Evolutionary conservation across 352 stramenopile species (phyloP), one percentile per base, ranked within the genome.

Genomic region (Pilasporangium apinafurcum): DNA sequence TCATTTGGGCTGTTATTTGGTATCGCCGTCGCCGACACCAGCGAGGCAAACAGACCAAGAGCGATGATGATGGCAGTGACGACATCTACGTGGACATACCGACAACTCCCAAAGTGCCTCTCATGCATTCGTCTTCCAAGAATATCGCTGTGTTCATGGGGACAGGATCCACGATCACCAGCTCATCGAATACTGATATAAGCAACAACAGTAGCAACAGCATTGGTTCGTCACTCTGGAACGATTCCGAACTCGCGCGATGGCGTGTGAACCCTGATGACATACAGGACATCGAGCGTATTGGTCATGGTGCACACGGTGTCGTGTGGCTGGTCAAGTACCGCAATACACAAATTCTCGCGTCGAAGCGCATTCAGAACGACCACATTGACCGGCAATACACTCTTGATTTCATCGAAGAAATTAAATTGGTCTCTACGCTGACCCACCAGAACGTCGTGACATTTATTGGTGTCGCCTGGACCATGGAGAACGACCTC

Each of bases 341-440:
- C 26, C 65, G 68, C 2, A 25, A 49, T 10, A 60, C 55, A 14
- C 52, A 54, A 13, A 29, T 69, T 9, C 47, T 78, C 14, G 65
- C 65, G 14, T 72, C 50, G 34, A 83, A 83, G 31, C 62, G 67
- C 1, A 37, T 83, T 1, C 63, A 65, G 27, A 48, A 48, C 14
- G 65, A 62, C 14, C 46, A 79, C 8, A 31, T 55, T 8, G 62
- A 49, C 3, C 57, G 48, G 1, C 38, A 71, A 32, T 68, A 64
- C 27, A 71, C 61, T 0, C 56, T 67, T 18, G 50, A 37, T 4
- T 76, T 84, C 17, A 58, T 86, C 31, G 35, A 54, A 5, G 74
- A 86, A 49, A 79, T 86, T 39, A 79, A 83, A 36, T 37, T 83
- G 18, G 59, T 61, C 4, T 37, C 63, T 8, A 62, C 58, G 17